These are phyloP conservation scores for Leccinum broughii DNA, from an alignment of 768 basidiomycete genomes.

Conservation along the genomic window DNA sequence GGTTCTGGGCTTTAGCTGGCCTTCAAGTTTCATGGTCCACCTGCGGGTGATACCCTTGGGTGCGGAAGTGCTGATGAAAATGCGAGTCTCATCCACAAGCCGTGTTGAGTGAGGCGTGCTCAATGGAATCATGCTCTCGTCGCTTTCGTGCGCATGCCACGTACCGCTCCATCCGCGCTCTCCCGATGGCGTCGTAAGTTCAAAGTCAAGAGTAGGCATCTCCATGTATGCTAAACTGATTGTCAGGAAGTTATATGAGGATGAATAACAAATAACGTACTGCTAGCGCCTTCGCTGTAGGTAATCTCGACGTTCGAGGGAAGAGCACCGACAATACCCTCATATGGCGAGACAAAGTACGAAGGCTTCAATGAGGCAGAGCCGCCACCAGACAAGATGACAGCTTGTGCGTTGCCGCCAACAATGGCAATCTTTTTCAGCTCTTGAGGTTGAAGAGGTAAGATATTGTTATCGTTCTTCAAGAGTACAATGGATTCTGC, in stretches of 20 bases:
- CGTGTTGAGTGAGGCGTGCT: slow-evolving; percentile 43
- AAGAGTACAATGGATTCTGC: slow-evolving; percentile 72
- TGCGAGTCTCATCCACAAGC: slow-evolving; percentile 61
- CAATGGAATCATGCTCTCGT: slow-evolving; percentile 55
- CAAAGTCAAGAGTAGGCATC: slow-evolving; percentile 67
- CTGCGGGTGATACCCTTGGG: slow-evolving; percentile 59
- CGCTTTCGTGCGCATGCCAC: slow-evolving; percentile 58
- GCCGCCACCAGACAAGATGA: slow-evolving; percentile 75
- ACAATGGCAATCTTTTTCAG: slow-evolving; percentile 75
- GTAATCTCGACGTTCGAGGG: slow-evolving; percentile 51
- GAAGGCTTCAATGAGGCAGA: slow-evolving; percentile 69
- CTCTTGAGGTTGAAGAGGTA: slow-evolving; percentile 37
- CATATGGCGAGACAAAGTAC: slow-evolving; percentile 75
- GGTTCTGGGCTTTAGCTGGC: too few relatives aligned
- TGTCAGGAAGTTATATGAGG: slow-evolving; percentile 1
- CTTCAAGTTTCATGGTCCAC: slow-evolving; percentile 64
- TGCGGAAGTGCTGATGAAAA: slow-evolving; percentile 57
- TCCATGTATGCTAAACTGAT: slow-evolving; percentile 54
- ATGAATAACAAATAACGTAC: slow-evolving; percentile 37
- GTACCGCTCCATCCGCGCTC: slow-evolving; percentile 64
- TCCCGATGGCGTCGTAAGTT: slow-evolving; percentile 59
- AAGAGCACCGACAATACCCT: slow-evolving; percentile 68
- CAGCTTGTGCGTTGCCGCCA: slow-evolving; percentile 62
- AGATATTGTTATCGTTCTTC: slow-evolving; percentile 58
- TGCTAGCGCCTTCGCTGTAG: slow-evolving; percentile 68